Evolutionary conservation across 1,284 basidiomycete genomes (phyloP).

Genomic region (Gomphus bonarii): DNA sequence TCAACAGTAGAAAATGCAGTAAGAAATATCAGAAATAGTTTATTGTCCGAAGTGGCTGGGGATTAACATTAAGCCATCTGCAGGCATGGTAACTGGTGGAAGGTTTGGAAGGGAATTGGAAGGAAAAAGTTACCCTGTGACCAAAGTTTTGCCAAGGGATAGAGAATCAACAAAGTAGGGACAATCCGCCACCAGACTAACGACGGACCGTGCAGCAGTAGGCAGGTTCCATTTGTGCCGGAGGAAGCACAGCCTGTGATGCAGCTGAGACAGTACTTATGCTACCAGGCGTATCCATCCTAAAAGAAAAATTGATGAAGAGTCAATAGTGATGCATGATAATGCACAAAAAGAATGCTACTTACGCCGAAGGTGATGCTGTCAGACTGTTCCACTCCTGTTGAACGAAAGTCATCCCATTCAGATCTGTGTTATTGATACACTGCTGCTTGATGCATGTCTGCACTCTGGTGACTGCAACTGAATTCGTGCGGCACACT

Average conservation of each 20-base stretch:
- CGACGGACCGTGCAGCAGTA: not conserved
- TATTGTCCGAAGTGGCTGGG: no score
- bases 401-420: not conserved
- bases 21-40: not conserved
- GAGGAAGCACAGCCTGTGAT: not conserved
- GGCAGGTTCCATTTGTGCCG: not conserved
- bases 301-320: not conserved
- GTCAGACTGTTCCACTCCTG: constrained; percentile 5
- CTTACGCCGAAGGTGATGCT: not conserved
- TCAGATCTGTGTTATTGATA: not conserved
- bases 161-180: not conserved
- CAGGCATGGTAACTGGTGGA: not conserved
- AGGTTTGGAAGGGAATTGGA: not conserved
- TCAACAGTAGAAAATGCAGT: not conserved
- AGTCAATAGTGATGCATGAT: not conserved
- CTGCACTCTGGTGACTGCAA: not conserved
- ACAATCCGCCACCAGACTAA: not conserved
- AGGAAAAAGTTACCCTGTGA: no score
- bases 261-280: not conserved
- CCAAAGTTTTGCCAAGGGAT: not conserved
- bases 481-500: not conserved
- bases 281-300: not conserved
- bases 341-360: not conserved
- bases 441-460: constrained; percentile 1
- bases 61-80: no score